Base-by-base conservation (phyloP, 1,284 basidiomycete species). In the Cutaneotrichosporon cutaneum region DNA sequence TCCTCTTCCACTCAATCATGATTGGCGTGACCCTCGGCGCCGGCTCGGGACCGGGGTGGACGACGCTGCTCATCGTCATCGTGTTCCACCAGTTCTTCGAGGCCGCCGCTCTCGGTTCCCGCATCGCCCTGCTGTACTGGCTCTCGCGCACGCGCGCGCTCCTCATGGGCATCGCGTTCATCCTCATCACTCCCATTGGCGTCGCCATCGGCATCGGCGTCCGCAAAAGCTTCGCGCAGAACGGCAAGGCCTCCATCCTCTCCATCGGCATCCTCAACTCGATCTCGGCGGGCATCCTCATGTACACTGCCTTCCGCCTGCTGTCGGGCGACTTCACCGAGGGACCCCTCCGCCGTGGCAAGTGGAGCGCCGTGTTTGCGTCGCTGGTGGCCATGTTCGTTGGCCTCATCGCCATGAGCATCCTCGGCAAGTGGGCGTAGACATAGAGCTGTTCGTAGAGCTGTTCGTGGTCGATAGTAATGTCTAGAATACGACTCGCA, bases 341-440 rank as follows among this genome's bases (percentile, higher is more conserved):
- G 44, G 69, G 75, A 4, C 68, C 68, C 0, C 60, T 72, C 13
- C 61, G 63, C n/a, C 39, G 55, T 13, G 68, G 70, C 5, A 50
- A 52, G 27, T 44, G 58, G 26, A 52, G 45, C 30, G 66, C 68
- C 51, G 63, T 74, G 27, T 22, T 68, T 14, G 59, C 61, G 4
- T 74, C 73, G 2, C 11, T 73, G 6, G 59, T 35, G 4, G 64
- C 73, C 7, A 30, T 76, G 52, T 30, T 72, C 0, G 59, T 67
- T 9, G 76, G 76, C 13, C 57, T 76, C 59, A 63, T 73, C 47
- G 69, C 67, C 27, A 76, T 78, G 78, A 72, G 72, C 35, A 72
- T 80, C 3, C 70, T 80, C 1, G 78, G 76, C 10, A 78, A 77
- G 61, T 80, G 78, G 77, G 76, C 76, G 0, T 77, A 68, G 39